phyloP scores from a whole-genome alignment of 2,329 filamentous ascomycete species.

The Cadophora malorum region DNA sequence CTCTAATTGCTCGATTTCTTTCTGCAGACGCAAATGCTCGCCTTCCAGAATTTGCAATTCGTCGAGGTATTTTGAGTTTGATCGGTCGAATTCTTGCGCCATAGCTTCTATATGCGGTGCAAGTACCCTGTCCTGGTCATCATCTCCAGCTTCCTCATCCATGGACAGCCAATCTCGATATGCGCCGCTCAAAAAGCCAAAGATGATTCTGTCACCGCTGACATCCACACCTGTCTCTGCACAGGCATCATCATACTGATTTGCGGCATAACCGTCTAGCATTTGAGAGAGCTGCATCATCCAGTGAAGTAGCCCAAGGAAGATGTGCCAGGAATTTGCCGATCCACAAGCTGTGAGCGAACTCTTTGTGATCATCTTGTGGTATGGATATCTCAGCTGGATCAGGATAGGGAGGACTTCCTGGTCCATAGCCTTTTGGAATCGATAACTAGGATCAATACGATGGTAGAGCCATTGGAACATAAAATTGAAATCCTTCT shows the following conservation, averaged over 20 bases:
- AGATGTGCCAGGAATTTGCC: slow-evolving; percentile 90
- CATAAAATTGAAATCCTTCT: slow-evolving; percentile 98
- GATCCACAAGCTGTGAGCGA: slow-evolving; percentile 94
- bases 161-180: slow-evolving; percentile 95
- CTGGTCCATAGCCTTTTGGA: slow-evolving; percentile 92
- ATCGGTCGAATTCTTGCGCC: slow-evolving; percentile 84
- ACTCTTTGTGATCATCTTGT: slow-evolving; percentile 94
- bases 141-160: slow-evolving; percentile 85
- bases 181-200: slow-evolving; percentile 86
- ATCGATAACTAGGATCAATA: slow-evolving; percentile 92
- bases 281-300: slow-evolving; percentile 98
- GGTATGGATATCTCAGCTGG: slow-evolving; percentile 92
- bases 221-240: slow-evolving; percentile 88
- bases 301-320: slow-evolving; percentile 94
- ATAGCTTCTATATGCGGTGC: slow-evolving; percentile 86
- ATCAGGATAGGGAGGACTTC: slow-evolving; percentile 93
- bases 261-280: slow-evolving; percentile 80
- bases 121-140: slow-evolving; percentile 80
- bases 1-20: slow-evolving; percentile 89
- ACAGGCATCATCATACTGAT: slow-evolving; percentile 89
- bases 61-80: slow-evolving; percentile 83
- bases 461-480: slow-evolving; percentile 98
- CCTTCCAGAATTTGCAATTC: slow-evolving; percentile 87
- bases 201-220: slow-evolving; percentile 89
- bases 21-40: slow-evolving; percentile 79